Conservation (phyloP, 2,329 filamentous ascomycete genomes). For the Monilinia fructicola region DNA sequence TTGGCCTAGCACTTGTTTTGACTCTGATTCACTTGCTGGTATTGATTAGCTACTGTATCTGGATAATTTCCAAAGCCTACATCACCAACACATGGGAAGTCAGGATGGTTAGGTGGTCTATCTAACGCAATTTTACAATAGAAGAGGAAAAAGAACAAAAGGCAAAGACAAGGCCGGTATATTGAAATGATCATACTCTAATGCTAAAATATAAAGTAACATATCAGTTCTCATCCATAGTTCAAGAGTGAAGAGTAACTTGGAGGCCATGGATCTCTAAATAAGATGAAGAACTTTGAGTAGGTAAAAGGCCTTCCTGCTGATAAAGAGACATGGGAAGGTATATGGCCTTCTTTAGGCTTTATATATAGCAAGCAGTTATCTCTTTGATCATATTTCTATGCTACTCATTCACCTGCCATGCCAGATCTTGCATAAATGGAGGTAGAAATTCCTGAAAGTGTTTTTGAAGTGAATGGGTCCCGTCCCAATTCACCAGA, state of each 20-base stretch:
- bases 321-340: not conserved
- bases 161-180: not conserved
- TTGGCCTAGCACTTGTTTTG: not conserved
- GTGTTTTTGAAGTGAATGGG: not conserved
- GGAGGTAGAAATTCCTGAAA: not conserved
- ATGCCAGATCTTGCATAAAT: accelerated
- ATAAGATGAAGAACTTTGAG: not conserved
- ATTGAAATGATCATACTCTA: accelerated
- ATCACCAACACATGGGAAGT: not conserved
- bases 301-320: not conserved
- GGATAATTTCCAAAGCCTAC: not conserved
- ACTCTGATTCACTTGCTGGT: not conserved
- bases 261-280: not conserved
- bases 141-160: accelerated
- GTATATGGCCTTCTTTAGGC: not conserved
- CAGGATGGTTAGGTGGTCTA: not conserved
- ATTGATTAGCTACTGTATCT: not conserved
- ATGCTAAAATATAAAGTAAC: accelerated
- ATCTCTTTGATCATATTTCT: not conserved
- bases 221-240: not conserved
- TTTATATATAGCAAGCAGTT: not conserved
- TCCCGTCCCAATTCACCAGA: not conserved
- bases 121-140: not conserved
- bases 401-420: not conserved
- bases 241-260: not conserved